phyloP scores from a whole-genome alignment of 805 yeast genomes.

The Cyberlindnera meyerae region DNA sequence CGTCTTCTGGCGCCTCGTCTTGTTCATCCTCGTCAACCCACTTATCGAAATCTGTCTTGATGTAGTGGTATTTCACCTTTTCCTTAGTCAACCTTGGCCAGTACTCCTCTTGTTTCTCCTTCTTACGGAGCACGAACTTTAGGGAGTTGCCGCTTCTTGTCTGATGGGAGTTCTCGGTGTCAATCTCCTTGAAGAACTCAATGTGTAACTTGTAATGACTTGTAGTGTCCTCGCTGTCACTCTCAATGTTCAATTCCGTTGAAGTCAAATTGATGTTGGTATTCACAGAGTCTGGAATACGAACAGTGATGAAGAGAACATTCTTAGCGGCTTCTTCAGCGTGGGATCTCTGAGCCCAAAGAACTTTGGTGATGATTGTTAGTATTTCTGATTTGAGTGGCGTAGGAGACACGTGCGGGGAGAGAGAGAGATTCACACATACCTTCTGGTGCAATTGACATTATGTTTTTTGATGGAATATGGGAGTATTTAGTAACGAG shows the following conservation, averaged over 20 bases:
- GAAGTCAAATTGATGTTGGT: conserved; percentile 59
- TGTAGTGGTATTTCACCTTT: conserved; percentile 69
- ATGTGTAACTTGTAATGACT: conserved; percentile 56
- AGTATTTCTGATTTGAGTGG: too few species aligned
- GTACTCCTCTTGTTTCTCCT: conserved; percentile 61
- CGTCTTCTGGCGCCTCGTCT: conserved; percentile 35
- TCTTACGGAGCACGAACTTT: conserved; percentile 67
- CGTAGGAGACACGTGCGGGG: background rate
- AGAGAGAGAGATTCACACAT: conserved; percentile 1
- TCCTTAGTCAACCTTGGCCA: conserved; percentile 96
- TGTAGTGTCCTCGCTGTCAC: conserved; percentile 40
- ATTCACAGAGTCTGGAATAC: conserved; percentile 62
- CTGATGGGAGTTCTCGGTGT: conserved; percentile 55
- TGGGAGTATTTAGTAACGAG: too few species aligned
- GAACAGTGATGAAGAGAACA: conserved; percentile 66
- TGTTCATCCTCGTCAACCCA: conserved; percentile 99
- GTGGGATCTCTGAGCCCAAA: conserved; percentile 96
- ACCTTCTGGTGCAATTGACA: conserved; percentile 22
- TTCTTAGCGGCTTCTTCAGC: conserved; percentile 70
- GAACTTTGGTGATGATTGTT: too few species aligned
- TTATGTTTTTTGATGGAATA: conserved; percentile 20
- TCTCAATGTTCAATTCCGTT: conserved; percentile 47
- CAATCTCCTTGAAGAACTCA: conserved; percentile 74
- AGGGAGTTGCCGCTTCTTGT: conserved; percentile 51
- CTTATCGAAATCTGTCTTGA: conserved; percentile 92